phyloP scores from a whole-genome alignment of 192 early-diverging fungal species.

The Coemansia sp. region DNA sequence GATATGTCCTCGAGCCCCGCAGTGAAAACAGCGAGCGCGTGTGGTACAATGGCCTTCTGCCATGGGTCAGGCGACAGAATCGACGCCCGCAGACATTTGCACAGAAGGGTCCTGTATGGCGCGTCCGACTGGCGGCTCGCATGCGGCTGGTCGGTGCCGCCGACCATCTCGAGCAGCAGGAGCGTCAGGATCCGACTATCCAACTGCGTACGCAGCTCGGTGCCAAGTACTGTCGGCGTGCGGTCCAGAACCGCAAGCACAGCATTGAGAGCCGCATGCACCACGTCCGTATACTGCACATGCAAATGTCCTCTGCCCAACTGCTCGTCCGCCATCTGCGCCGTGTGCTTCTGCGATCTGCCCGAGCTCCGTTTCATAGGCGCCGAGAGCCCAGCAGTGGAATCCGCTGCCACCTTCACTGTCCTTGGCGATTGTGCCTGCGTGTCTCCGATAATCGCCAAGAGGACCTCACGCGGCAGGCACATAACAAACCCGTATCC shows the following conservation, averaged over 20 bases:
- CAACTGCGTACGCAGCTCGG: slow-evolving; percentile 31
- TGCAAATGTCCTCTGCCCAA: background rate
- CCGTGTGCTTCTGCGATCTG: slow-evolving; percentile 12
- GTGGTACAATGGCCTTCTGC: slow-evolving; percentile 46
- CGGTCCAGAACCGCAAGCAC: slow-evolving; percentile 25
- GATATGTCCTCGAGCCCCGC: slow-evolving; percentile 33
- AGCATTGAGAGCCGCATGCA: slow-evolving; percentile 15
- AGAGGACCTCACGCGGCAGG: slow-evolving; percentile 40
- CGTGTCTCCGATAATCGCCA: slow-evolving; percentile 18
- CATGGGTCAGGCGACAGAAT: slow-evolving; percentile 49
- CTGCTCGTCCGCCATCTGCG: slow-evolving; percentile 11
- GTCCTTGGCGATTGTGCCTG: slow-evolving; percentile 16
- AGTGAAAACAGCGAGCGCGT: slow-evolving; percentile 35
- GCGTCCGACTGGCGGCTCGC: slow-evolving; percentile 31
- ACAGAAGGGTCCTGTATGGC: slow-evolving; percentile 22
- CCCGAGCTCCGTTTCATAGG: slow-evolving; percentile 39
- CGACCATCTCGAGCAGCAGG: slow-evolving; percentile 35
- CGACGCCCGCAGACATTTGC: slow-evolving; percentile 39
- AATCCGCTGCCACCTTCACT: background rate
- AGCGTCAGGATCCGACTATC: slow-evolving; percentile 40
- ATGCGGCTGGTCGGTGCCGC: slow-evolving; percentile 22
- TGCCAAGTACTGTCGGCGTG: slow-evolving; percentile 27
- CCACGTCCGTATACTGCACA: slow-evolving; percentile 41
- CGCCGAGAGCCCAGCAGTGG: slow-evolving; percentile 1
- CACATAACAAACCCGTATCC: slow-evolving; percentile 42